Evolutionary conservation across 345 rosid species (phyloP).

Genomic region (Brassica rapa): DNA sequence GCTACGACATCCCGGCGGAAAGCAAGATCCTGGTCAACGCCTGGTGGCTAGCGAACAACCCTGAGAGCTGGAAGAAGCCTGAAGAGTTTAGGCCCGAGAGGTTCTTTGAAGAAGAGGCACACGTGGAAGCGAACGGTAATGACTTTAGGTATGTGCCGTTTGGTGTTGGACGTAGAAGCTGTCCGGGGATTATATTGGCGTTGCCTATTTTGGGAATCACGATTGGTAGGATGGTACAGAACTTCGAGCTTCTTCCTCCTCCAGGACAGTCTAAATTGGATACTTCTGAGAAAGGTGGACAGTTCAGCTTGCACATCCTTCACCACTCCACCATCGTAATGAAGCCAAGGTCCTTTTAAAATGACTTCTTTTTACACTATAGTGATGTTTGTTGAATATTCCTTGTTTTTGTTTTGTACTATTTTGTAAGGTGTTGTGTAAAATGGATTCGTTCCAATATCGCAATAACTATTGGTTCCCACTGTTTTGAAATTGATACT

Average conservation of each 20-base stretch:
- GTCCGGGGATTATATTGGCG: conserved; percentile 96
- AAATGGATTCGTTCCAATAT: background rate
- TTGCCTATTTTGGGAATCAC: conserved; percentile 90
- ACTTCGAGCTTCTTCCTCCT: conserved; percentile 94
- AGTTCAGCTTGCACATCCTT: conserved; percentile 91
- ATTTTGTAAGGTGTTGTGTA: too few relatives aligned
- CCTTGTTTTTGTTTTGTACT: conserved; percentile 18
- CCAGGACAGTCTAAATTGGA: conserved; percentile 82
- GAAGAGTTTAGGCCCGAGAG: conserved; percentile 96
- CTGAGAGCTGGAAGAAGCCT: conserved; percentile 77
- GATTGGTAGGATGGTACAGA: conserved; percentile 87
- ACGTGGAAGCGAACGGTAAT: conserved; percentile 93
- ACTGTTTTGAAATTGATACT: conserved; percentile 15
- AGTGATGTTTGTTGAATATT: conserved; percentile 31
- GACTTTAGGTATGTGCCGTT: conserved; percentile 96
- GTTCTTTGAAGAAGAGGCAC: conserved; percentile 89
- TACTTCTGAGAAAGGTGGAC: conserved; percentile 89
- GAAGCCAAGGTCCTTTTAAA: conserved; percentile 71
- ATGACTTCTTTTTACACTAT: conserved; percentile 17
- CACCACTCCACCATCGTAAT: conserved; percentile 87
- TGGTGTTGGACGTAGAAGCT: conserved; percentile 95
- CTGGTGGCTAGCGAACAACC: conserved; percentile 98
- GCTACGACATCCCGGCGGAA: conserved; percentile 90
- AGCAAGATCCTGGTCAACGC: conserved; percentile 96
- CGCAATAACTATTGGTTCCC: conserved; percentile 25